Evolutionary conservation across 2,329 filamentous ascomycete genomes (phyloP).

Genomic region (Didymella pinodella): DNA sequence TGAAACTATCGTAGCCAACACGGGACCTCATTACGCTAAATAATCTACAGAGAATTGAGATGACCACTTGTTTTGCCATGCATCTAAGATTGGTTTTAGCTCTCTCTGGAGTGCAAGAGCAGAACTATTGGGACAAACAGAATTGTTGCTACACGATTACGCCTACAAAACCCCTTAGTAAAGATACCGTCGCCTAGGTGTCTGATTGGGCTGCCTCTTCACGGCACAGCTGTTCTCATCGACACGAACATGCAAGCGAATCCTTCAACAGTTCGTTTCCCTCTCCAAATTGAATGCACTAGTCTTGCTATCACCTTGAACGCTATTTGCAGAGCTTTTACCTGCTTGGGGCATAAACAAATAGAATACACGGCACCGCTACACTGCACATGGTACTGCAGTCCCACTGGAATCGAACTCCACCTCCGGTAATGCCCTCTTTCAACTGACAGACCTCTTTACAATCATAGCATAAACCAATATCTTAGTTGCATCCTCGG

Average conservation of each 20-base stretch:
- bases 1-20: too few relatives aligned
- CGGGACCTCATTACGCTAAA: too few relatives aligned
- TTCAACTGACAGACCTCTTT: background rate
- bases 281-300: background rate
- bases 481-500: background rate
- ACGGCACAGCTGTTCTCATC: background rate
- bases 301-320: background rate
- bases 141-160: background rate
- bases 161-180: background rate
- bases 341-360: background rate
- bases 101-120: too few relatives aligned
- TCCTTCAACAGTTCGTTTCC: background rate
- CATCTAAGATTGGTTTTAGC: too few relatives aligned
- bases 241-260: background rate
- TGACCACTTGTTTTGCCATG: too few relatives aligned
- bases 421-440: background rate
- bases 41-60: too few relatives aligned
- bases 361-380: background rate
- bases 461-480: background rate
- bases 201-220: background rate
- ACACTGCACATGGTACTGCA: background rate
- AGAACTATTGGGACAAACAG: background rate
- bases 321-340: background rate
- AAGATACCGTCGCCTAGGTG: background rate
- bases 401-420: background rate